phyloP scores from a whole-genome alignment of 2,329 filamentous ascomycete species.

The Ophiostoma piceae region DNA sequence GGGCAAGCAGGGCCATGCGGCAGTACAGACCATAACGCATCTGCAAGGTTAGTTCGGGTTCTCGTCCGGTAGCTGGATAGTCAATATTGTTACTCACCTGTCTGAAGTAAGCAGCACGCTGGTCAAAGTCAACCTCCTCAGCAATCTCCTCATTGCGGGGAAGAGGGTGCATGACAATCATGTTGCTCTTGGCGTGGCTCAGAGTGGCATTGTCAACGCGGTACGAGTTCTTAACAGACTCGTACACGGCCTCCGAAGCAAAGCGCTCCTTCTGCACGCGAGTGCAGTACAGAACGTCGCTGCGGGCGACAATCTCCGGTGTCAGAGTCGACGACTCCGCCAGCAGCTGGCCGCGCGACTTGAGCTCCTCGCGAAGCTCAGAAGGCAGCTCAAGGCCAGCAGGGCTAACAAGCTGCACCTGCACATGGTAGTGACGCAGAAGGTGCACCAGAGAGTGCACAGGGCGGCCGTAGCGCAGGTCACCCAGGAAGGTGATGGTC shows the following conservation, averaged over 20 bases:
- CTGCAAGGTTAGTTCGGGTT: constrained; percentile 42
- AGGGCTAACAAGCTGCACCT: constrained; percentile 86
- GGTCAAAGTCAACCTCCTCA: constrained; percentile 96
- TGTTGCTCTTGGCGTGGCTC: constrained; percentile 84
- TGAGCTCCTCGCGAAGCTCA: constrained; percentile 67
- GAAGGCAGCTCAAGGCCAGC: constrained; percentile 69
- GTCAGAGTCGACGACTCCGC: constrained; percentile 73
- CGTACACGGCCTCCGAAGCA: constrained; percentile 71
- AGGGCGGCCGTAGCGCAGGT: constrained; percentile 86
- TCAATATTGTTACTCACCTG: constrained; percentile 63
- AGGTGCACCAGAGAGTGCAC: constrained; percentile 94
- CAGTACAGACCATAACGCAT: constrained; percentile 98
- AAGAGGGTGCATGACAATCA: constrained; percentile 93
- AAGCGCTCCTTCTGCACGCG: constrained; percentile 96
- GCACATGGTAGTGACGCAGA: constrained; percentile 91
- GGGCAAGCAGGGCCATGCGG: constrained; percentile 91
- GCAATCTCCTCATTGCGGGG: constrained; percentile 89
- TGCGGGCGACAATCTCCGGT: constrained; percentile 76
- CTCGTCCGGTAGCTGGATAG: not conserved
- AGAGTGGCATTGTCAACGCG: constrained; percentile 85
- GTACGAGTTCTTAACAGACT: constrained; percentile 81
- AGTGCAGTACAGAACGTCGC: constrained; percentile 94
- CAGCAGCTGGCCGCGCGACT: constrained; percentile 68
- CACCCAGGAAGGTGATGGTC: constrained; percentile 92
- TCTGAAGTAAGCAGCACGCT: constrained; percentile 95